phyloP scores from a whole-genome alignment of 352 stramenopile genomes.

The Thalassiosira hispida region DNA sequence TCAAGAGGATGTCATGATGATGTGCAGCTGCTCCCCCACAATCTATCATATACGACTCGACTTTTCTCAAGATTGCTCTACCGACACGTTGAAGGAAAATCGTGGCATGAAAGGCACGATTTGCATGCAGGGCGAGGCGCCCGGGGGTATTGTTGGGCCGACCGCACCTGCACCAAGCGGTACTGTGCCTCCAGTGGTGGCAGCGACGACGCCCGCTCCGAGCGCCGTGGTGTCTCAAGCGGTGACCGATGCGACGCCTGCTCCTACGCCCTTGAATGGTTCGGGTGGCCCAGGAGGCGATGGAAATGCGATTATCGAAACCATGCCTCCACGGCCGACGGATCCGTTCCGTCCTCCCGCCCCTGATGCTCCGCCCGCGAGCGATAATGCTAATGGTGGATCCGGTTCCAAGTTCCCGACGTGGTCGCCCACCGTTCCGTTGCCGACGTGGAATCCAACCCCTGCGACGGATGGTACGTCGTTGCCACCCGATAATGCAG shows the following conservation, averaged over 20 bases:
- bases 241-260: neutral
- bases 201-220: neutral
- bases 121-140: constrained; percentile 16
- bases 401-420: neutral
- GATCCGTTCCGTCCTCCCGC: neutral
- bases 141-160: neutral
- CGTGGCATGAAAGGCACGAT: constrained; percentile 27
- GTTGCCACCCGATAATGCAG: neutral
- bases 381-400: neutral
- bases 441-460: neutral
- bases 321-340: neutral
- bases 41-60: constrained; percentile 19
- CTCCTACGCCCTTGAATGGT: neutral
- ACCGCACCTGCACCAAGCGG: neutral
- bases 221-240: neutral
- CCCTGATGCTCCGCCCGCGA: no score
- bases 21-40: constrained; percentile 26
- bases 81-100: constrained; percentile 9
- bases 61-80: constrained; percentile 15
- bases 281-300: no score
- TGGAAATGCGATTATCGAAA: neutral
- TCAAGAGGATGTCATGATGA: no score
- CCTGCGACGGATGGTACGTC: neutral
- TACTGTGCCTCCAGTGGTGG: neutral
- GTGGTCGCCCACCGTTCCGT: neutral